These are phyloP conservation scores for Telfairia occidentalis DNA, from an alignment of 331 rosid species.

Conservation along the genomic window DNA sequence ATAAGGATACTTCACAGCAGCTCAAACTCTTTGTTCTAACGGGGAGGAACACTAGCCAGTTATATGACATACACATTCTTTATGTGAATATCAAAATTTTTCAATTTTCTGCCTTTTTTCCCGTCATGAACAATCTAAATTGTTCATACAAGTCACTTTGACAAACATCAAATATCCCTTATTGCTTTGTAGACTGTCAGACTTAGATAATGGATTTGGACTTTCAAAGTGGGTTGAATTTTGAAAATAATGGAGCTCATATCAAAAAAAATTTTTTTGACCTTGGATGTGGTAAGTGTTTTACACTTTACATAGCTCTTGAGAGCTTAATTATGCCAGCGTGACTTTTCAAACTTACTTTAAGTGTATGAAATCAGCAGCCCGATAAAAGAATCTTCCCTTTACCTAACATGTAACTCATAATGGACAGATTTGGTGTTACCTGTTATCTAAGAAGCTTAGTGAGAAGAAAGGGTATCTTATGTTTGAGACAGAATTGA, in stretches of 20 bases:
- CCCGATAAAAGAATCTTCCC: not conserved
- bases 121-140: not conserved
- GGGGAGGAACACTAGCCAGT: not conserved
- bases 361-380: conserved; percentile 2
- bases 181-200: not conserved
- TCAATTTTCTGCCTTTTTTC: not conserved
- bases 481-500: not conserved
- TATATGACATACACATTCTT: not conserved
- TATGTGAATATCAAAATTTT: not conserved
- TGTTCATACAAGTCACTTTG: not conserved
- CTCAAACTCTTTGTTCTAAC: not conserved
- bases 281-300: not conserved
- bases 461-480: not conserved
- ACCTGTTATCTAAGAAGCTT: not conserved
- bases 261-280: not conserved
- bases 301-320: not conserved
- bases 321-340: not conserved
- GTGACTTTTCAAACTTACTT: not conserved
- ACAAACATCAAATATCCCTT: not conserved
- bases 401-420: not conserved
- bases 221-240: not conserved
- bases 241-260: not conserved
- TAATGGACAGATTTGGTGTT: not conserved
- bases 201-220: not conserved
- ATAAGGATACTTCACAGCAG: not conserved